These are phyloP conservation scores for Fraxinus anomala DNA, from an alignment of 257 asterid species.

Conservation along the genomic window DNA sequence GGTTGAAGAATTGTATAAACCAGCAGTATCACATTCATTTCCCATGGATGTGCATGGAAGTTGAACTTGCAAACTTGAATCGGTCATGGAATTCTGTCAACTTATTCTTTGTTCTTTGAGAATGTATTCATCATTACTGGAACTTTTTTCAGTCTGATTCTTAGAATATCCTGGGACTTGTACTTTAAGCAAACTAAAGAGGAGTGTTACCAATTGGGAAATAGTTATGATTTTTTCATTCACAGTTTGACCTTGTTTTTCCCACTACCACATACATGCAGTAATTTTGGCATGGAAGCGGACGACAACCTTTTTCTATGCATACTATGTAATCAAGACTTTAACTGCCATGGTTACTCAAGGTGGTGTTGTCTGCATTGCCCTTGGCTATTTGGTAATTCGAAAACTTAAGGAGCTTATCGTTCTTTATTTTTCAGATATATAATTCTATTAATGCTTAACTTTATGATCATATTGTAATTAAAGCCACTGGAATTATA, in stretches of 20 bases:
- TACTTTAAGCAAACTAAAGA: background rate
- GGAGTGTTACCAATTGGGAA: background rate
- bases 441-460: background rate
- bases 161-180: background rate
- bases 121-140: background rate
- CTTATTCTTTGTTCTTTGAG: background rate
- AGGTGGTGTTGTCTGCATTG: conserved; percentile 47
- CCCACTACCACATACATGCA: background rate
- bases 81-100: background rate
- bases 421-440: conserved; percentile 2
- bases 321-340: conserved; percentile 48
- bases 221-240: background rate
- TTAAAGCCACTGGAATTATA: background rate
- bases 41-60: background rate
- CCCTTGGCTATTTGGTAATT: conserved; percentile 56
- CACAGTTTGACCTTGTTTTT: background rate
- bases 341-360: conserved; percentile 55
- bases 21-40: background rate
- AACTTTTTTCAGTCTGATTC: background rate
- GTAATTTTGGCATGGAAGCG: conserved; percentile 42
- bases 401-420: background rate
- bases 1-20: background rate
- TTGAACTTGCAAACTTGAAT: background rate
- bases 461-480: background rate
- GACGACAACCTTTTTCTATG: conserved; percentile 44